Conservation (phyloP, 73 alveolate species). For the Symbiodinium natans region DNA sequence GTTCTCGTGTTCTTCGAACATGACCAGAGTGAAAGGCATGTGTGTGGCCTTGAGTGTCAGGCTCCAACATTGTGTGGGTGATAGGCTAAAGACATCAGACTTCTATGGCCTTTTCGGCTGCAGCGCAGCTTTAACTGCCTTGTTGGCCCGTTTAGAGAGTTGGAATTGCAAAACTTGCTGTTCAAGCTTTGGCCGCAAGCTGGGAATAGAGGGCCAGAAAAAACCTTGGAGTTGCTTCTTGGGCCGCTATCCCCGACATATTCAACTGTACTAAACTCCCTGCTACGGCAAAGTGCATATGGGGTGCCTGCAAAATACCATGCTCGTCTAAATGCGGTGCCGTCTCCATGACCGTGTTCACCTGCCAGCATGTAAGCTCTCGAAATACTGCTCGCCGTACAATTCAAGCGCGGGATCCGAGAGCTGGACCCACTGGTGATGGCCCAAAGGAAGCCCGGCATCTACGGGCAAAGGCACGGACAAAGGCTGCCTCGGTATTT, state of each 20-base stretch:
- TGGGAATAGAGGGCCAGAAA: no score
- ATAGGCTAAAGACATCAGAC: no score
- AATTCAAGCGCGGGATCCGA: background rate
- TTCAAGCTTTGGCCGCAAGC: no score
- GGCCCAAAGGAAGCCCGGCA: background rate
- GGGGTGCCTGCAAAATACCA: conserved; percentile 68
- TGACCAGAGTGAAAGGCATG: background rate
- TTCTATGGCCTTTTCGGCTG: no score
- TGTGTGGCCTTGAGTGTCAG: background rate
- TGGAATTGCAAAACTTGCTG: no score
- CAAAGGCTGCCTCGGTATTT: background rate
- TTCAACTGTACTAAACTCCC: no score
- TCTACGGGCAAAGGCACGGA: background rate
- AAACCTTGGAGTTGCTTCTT: no score
- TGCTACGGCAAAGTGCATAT: no score
- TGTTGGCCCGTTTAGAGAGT: no score
- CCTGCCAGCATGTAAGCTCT: background rate
- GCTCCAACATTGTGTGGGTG: no score
- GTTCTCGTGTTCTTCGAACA: background rate
- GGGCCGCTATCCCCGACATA: no score
- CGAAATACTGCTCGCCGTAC: background rate
- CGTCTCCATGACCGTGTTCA: conserved; percentile 88
- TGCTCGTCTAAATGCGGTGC: conserved; percentile 83
- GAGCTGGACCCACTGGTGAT: conserved; percentile 4
- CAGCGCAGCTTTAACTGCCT: no score